Evolutionary conservation across 83 land plant species (phyloP), one percentile per base, ranked within the genome.

Genomic region (Diphasiastrum complanatum): DNA sequence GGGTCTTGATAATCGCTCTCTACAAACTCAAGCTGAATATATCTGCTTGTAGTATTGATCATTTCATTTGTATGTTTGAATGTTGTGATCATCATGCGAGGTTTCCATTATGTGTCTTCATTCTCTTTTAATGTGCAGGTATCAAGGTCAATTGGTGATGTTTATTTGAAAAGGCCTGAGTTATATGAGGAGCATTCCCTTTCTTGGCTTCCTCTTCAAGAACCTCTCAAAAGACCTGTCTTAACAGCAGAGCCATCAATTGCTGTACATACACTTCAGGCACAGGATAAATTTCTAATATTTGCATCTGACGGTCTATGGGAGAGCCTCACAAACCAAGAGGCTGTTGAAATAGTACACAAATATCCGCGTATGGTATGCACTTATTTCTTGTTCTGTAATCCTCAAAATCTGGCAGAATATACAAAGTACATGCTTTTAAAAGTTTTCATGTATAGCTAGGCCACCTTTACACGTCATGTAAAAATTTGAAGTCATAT

Each of bases 291-390:
- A 47, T 66, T 66, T 41, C 18, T 55, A 23, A 66, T 53, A 32
- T 66, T 66, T 38, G 69, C 69, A 20, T 66, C 69, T 16, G 69
- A 66, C 38, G 69, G 69, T 14, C 69, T 55, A 5, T 66, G 69
- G 69, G 69, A 66, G 20, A 45, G 56, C 25, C 43, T 66, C 18
- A 53, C 45, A 29, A 66, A 54, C 40, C 66, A 66, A 26, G 69
- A 66, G 33, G 69, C 69, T 32, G 67, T 61, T 1, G 30, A 66
- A 20, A 66, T 66, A 24, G 69, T 66, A 16, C 46, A 66, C 32
- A 66, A 38, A 0, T 45, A 54, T 54, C 65, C 69, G n/a, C 36
- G 69, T 22, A 31, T 46, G 28, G 69, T 66, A 32, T 27, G 34
- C 30, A 27, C n/a, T 43, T 12, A 6, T n/a, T n/a, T n/a, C n/a